Evolutionary conservation across 2,329 filamentous ascomycete genomes (phyloP), one percentile per base, ranked within the genome.

Genomic region (Nannizziopsis arthrosporioides): DNA sequence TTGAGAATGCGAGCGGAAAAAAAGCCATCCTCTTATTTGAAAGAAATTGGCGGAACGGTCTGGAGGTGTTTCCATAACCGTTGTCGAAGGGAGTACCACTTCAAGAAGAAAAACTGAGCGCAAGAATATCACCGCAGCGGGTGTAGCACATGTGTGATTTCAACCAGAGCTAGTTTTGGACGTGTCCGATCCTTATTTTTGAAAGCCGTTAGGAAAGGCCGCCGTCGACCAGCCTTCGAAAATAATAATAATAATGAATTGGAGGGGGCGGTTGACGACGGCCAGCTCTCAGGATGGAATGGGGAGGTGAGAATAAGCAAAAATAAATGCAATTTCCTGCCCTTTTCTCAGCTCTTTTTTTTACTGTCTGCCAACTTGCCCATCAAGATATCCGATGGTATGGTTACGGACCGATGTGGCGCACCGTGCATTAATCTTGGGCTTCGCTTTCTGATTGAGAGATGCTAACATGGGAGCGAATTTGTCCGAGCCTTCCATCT

Each of bases 371-470:
- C 42, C 17, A 44, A 32, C 37, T 38, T 32, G 35, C 35, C 35
- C 36, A 45, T 22, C 14, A 44, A 36, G 39, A 44, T 38, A 46
- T 43, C 50, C 50, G 50, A 44, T 17, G 40, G 47, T 44, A 38
- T 34, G 50, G 50, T 52, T 47, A 47, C 47, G 22, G 50, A 50
- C 44, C 47, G 48, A 41, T 48, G 44, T 52, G 50, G 50, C 50
- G 32, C 43, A 44, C 22, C 30, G 27, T 39, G 41, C 46, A 43
- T 47, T 37, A 42, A 47, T 15, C 42, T 44, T 52, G 50, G 49
- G 40, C 43, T 43, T 49, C 39, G 43, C 37, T 39, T 19, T 47
- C 41, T 50, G 30, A 42, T 46, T 48, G 46, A 48, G 32, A 35
- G 38, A 47, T 47, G 30, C 18, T 39, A 40, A 12, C 34, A 52